phyloP scores from a whole-genome alignment of 2,329 filamentous ascomycete species.

The Metarhizium anisopliae region DNA sequence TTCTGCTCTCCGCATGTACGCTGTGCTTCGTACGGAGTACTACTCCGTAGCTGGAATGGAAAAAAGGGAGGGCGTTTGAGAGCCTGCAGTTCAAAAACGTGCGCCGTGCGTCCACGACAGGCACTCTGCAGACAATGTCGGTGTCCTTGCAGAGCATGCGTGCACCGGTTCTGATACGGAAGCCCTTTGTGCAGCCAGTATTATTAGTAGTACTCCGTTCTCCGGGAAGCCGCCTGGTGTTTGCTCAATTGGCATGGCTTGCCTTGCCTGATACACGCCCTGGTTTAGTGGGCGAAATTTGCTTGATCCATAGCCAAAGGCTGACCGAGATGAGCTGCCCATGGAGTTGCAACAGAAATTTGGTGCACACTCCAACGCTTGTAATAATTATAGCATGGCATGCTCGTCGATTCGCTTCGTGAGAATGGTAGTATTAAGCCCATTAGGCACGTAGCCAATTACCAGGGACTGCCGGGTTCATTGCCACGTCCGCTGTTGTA shows the following conservation, averaged over 20 bases:
- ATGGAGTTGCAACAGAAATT: not conserved
- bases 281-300: not conserved
- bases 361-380: not conserved
- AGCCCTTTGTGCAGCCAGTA: not conserved
- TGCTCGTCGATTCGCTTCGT: not conserved
- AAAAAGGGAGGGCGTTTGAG: not conserved
- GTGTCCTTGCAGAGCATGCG: no score
- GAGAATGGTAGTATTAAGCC: not conserved
- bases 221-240: no score
- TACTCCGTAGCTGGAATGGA: not conserved
- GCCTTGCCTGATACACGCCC: not conserved
- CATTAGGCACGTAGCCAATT: not conserved
- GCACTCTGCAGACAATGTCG: not conserved
- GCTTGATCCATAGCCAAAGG: not conserved
- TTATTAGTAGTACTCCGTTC: not conserved
- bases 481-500: no score
- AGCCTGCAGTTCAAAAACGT: not conserved
- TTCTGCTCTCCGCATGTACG: not conserved
- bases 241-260: no score
- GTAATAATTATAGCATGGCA: not conserved
- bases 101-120: not conserved
- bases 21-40: not conserved
- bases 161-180: no score
- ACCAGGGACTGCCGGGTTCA: no score
- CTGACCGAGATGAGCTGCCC: not conserved